These are phyloP conservation scores for Phaseolus coccineus DNA, from an alignment of 331 rosid species.

Conservation along the genomic window DNA sequence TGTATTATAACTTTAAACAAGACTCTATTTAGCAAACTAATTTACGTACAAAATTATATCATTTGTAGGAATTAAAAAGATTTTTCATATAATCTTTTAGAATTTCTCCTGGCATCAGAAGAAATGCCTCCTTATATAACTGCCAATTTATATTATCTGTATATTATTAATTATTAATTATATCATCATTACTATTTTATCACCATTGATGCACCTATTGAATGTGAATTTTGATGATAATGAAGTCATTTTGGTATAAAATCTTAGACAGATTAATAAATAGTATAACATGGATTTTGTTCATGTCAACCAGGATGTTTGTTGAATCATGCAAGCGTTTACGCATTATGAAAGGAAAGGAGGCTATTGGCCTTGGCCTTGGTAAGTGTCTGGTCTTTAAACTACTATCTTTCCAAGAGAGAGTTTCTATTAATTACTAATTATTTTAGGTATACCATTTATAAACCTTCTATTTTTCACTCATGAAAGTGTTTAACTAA, in stretches of 20 bases:
- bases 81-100: background rate
- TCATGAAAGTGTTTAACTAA: background rate
- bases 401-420: background rate
- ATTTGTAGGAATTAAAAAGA: background rate
- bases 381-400: constrained; percentile 59
- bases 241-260: background rate
- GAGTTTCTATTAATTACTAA: too few relatives aligned
- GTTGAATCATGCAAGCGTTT: constrained; percentile 96
- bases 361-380: constrained; percentile 96
- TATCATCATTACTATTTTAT: background rate
- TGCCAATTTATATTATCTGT: background rate
- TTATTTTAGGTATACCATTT: too few relatives aligned
- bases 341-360: constrained; percentile 94
- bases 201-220: background rate
- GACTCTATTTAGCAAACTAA: background rate
- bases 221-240: background rate
- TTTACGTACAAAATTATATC: background rate
- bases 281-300: constrained; percentile 16
- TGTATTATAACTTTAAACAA: background rate
- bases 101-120: constrained; percentile 3
- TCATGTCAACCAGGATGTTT: constrained; percentile 74
- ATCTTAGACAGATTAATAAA: background rate
- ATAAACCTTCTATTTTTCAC: background rate
- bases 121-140: background rate
- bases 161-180: too few relatives aligned